Evolutionary conservation across 345 rosid species (phyloP).

Genomic region (Raphanus raphanistrum): DNA sequence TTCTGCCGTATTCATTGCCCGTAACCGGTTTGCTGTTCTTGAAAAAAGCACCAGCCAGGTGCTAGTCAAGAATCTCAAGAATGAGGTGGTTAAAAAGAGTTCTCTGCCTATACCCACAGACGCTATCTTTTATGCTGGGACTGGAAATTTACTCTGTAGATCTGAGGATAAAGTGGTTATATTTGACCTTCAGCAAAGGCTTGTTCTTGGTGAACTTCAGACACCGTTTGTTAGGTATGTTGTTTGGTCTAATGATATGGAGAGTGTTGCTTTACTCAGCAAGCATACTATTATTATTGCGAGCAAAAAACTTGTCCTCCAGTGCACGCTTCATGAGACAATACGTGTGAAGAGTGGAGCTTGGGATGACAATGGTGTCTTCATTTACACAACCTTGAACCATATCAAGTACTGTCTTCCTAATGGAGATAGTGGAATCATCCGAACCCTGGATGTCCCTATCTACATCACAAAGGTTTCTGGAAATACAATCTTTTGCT

Average conservation of each 20-base stretch:
- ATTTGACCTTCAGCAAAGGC: conserved; percentile 87
- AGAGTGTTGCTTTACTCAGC: conserved; percentile 89
- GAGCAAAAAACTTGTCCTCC: conserved; percentile 76
- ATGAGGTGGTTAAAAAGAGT: conserved; percentile 80
- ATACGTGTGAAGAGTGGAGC: conserved; percentile 94
- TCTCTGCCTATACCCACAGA: conserved; percentile 70
- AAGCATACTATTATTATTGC: conserved; percentile 87
- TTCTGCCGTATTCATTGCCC: conserved; percentile 81
- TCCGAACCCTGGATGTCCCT: conserved; percentile 79
- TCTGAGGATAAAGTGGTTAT: conserved; percentile 83
- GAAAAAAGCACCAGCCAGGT: conserved; percentile 85
- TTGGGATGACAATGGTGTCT: conserved; percentile 94
- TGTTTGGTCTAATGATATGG: conserved; percentile 95
- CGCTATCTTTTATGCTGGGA: conserved; percentile 91
- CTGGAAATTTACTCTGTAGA: conserved; percentile 81
- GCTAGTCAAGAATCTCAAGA: conserved; percentile 69
- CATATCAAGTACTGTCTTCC: conserved; percentile 95
- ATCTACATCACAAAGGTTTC: conserved; percentile 81
- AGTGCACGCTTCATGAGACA: conserved; percentile 90
- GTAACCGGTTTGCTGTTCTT: conserved; percentile 91
- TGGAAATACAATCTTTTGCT: conserved; percentile 64
- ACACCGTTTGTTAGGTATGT: conserved; percentile 78
- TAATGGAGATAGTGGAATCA: conserved; percentile 87
- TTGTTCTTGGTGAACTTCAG: conserved; percentile 82
- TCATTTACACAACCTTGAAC: conserved; percentile 82